A percentile compares a stretch with the other conserved stretches of the same genome.
Evolutionary conservation across 73 alveolate genomes (phyloP).

Genomic region (Uronychia setigera): DNA sequence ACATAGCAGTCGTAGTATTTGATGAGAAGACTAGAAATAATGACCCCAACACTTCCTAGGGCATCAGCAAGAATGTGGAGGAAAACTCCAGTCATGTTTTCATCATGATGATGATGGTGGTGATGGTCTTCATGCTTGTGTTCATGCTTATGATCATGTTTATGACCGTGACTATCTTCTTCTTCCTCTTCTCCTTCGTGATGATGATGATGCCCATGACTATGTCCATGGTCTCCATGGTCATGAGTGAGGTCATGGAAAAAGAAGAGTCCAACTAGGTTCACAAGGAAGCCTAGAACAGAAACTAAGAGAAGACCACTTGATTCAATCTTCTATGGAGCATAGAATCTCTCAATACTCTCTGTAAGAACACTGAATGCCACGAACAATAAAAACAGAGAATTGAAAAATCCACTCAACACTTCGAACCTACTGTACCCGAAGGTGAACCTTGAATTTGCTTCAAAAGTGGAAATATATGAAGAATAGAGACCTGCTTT

Average conservation of each 20-base stretch:
- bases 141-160: constrained; percentile 4
- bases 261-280: constrained; percentile 90
- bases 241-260: constrained; percentile 96
- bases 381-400: constrained; percentile 92
- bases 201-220: constrained; percentile 28
- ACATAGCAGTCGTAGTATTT: constrained; percentile 87
- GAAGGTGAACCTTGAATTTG: constrained; percentile 73
- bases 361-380: constrained; percentile 91
- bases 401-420: constrained; percentile 92
- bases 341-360: constrained; percentile 92
- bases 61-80: constrained; percentile 98
- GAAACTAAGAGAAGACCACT: constrained; percentile 91
- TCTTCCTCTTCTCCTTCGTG: not conserved
- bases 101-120: constrained; percentile 62
- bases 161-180: constrained; percentile 9
- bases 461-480: constrained; percentile 79
- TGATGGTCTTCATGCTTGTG: constrained; percentile 53
- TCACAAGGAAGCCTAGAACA: constrained; percentile 94
- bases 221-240: constrained; percentile 65
- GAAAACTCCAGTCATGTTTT: constrained; percentile 93
- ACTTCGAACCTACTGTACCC: constrained; percentile 94
- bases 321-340: constrained; percentile 89
- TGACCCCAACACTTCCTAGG: constrained; percentile 98
- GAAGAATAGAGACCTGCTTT: constrained; percentile 85
- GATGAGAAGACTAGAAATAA: constrained; percentile 87